Evolutionary conservation across 768 basidiomycete genomes (phyloP), one percentile per base, ranked within the genome.

Genomic region (Chiua virens): DNA sequence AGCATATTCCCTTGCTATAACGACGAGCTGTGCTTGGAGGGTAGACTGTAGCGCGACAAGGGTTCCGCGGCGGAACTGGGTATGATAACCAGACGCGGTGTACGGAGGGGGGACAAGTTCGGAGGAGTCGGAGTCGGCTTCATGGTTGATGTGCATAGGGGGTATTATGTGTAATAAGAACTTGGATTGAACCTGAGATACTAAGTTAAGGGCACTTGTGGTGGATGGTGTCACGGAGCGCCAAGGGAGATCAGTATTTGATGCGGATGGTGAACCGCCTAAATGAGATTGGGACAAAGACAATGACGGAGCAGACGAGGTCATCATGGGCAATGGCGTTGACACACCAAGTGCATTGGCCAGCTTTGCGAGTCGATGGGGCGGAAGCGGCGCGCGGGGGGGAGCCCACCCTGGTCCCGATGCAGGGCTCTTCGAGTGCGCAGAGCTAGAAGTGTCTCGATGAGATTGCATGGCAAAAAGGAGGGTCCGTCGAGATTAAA

Each of bases 1-100:
- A 3, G 90, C 89, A 62, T 94, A 98, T 70, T 98, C 95, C 69
- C 86, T 86, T 14, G 95, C 93, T 45, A 98, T 97, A 8, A 92
- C 89, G 20, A 77, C 75, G 10, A 97, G 72, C 65, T 97, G 95
- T 1, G 85, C 79, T 37, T 91, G 86, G 2, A 98, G 73, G 0
- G 87, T 91, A 6, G 93, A 76, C 64, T 94, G 83, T 0, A 98
- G 76, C 1, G 94, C 87, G 5, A 98, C 81, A 13, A 98, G 77
- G n/a, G 83, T 85, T 8, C 95, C 95, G 23, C 95, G 81, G 14
- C 81, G 81, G 63, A 91, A 90, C 44, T 88, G 86, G 17, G 80
- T 75, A 55, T 90, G 86, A 59, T 89, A 89, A n/a, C 87, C 86
- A 7, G 86, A 85, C 2, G 87, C 82, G 42, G 71, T 72, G 4